Base-by-base conservation (phyloP, 225 moss, liverwort and hornwort species). In the Lunularia cruciata region DNA sequence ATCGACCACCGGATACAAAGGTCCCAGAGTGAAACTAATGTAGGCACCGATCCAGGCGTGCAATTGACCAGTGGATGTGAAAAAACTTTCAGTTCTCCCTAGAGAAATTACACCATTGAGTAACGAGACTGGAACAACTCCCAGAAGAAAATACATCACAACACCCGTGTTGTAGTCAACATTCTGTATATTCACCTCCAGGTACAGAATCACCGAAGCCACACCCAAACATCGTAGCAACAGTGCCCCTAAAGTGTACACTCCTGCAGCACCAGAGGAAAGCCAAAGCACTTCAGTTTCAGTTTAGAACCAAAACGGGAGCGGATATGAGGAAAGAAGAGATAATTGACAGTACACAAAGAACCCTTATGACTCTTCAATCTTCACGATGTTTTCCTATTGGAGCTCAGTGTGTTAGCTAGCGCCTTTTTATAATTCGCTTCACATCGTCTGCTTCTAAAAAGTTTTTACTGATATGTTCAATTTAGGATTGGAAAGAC, bases 1-100 rank as follows among this genome's bases (percentile, higher is more conserved):
- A 5, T n/a, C 33, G 45, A 67, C 30, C 15, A 67, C 35, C 1
- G 67, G 67, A 23, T 67, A 67, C 27, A 67, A 48, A 48, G 67
- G 67, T 2, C 67, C 67, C 18, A 67, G 23, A 0, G 32, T 19
- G 25, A 48, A 0, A 22, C 9, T 51, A 11, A 67, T 53, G 47
- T 31, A 51, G 11, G 32, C 14, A 15, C 23, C n/a, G 13, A 51
- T 28, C 15, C 18, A 31, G 16, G 34, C 30, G 3, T 22, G 67
- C 46, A 67, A 8, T 48, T 61, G 60, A 12, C 16, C 15, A 8
- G 35, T 15, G 16, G 0, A 2, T 5, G 34, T 60, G 13, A 32
- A 37, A 12, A 60, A 18, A 11, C 14, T 49, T n/a, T 47, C 67
- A 10, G n/a, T 8, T 36, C 19, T 30, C 47, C 47, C 9, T 14